Evolutionary conservation across 2,329 filamentous ascomycete genomes (phyloP), one percentile per base, ranked within the genome.

Genomic region (Ceratocystis destructans): DNA sequence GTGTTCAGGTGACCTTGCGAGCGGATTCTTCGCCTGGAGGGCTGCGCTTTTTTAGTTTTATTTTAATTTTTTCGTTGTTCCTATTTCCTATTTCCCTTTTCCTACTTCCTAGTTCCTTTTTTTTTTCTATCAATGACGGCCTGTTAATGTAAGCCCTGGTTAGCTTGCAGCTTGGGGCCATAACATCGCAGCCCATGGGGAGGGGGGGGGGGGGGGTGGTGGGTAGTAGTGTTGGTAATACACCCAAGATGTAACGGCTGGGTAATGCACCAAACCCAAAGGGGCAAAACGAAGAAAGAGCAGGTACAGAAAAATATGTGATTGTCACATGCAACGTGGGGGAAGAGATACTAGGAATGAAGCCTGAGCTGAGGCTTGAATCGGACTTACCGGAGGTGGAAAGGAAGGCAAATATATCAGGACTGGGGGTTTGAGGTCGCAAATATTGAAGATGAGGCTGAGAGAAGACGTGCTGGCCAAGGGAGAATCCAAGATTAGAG

Each of bases 301-400:
- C 10, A 59, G 53, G 22, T 17, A 55, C 45, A 48, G 10, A 28
- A 53, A 25, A 25, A 53, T 22, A 25, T 22, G 48, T 25, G 48
- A 59, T 20, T 20, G n/a, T 59, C 53, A 59, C 53, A 59, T 59
- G 53, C 28, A 20, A 33, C 12, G 53, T 57, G 53, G 53, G 53
- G 25, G 53, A 8, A 59, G 28, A 59, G 53, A 37, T 31, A 37
- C 15, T 12, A 25, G 53, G 53, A 41, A 41, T 37, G 10, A 12
- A n/a, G 25, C 53, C 25, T 59, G 53, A 33, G 53, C 25, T 59
- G 28, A 31, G 28, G 33, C 25, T 31, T 31, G 20, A 53, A 53
- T 53, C 25, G 48, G 48, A 22, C 48, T 53, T 53, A 53, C 48
- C 48, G 28, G 53, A 31, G 28, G 20, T 22, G 2, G 28, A 37